Base-by-base conservation (phyloP, 805 yeast species). In the Gaillardinia entomophila region DNA sequence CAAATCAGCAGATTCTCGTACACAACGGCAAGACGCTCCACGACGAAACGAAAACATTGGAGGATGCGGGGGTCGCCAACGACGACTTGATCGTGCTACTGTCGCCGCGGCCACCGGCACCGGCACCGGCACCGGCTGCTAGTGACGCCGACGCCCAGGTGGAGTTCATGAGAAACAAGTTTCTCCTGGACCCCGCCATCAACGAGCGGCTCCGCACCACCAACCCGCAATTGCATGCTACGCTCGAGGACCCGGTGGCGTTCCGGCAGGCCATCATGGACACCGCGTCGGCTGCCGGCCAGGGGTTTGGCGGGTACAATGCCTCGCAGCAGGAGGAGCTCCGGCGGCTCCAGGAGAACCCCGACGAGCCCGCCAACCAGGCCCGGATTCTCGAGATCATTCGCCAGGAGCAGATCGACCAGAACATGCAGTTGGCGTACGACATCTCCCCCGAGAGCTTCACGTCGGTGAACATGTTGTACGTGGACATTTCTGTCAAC, bases 391-490 rank as follows among this genome's bases (percentile, higher is more conserved):
- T 78, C 49, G 90, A 85, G 45, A 47, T 80, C 33, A 80, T 81
- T 34, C 74, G 77, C 38, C 80, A 78, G 45, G 76, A 75, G 45
- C 84, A 79, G 26, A 79, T 90, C 30, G 85, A 86, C 38, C 94
- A 86, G 40, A 86, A 87, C 50, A 65, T 83, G 66, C 69, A 76
- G 28, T 68, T 76, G 41, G 97, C 98, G 0, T 68, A 79, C 53
- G 97, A 89, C 37, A 78, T 80, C 33, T 77, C 90, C 4, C 98
- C 99, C 0, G 99, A 92, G 54, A 71, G 84, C 24, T 92, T 92
- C 60, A 80, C 88, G 0, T 58, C 72, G 0, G 94, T 90, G 3
- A 74, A 75, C 20, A 88, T 92, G 96, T 69, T 92, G 25, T 90
- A 81, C 57, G 77, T 92, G 12, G 69, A 78, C 35, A 68, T 87